Base-by-base conservation (phyloP, 345 rosid genomes). In the Citropsis articulata region DNA sequence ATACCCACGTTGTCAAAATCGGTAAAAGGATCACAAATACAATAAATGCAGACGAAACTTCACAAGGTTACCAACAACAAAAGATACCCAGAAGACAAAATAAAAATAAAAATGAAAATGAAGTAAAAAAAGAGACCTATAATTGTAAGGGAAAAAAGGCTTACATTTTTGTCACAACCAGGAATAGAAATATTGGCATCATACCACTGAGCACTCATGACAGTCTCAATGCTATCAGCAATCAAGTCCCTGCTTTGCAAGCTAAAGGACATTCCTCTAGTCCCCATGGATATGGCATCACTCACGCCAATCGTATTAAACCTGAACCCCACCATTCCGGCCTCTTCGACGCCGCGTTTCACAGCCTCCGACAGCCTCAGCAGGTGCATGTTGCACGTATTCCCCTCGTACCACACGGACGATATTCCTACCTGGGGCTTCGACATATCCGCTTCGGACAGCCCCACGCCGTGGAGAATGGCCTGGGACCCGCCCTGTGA, bases 401-500 rank as follows among this genome's bases (percentile, higher is more conserved):
- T 96, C 38, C 99, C 99, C 82, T 94, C 98, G 50, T 90, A 96
- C 98, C 99, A 96, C 1, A 96, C 94, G 5, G 99, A 96, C 2
- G 99, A 92, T 33, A 96, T 90, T 25, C 99, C 99, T 8, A 96
- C 78, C 72, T 96, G 98, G 72, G 98, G 97, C 84, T 90, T 94
- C 6, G 82, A 69, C 90, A 94, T 77, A 84, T 96, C 99, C 0
- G 85, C 92, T 13, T 94, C 98, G 9, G 98, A 94, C 24, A 96
- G 83, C 0, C 98, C 99, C 16, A 94, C 99, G 36, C 98, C 98
- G 74, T 92, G 90, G 19, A 94, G 91, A 50, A 94, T 85, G 0
- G 99, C 99, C 86, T 96, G 99, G 14, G 98, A 96, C n/a, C 90
- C 99, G 1, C 99, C 99, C 82, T 96, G 99, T 55, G 98, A 94